Evolutionary conservation across 768 basidiomycete genomes (phyloP), one percentile per base, ranked within the genome.

Genomic region (Artomyces pyxidatus): DNA sequence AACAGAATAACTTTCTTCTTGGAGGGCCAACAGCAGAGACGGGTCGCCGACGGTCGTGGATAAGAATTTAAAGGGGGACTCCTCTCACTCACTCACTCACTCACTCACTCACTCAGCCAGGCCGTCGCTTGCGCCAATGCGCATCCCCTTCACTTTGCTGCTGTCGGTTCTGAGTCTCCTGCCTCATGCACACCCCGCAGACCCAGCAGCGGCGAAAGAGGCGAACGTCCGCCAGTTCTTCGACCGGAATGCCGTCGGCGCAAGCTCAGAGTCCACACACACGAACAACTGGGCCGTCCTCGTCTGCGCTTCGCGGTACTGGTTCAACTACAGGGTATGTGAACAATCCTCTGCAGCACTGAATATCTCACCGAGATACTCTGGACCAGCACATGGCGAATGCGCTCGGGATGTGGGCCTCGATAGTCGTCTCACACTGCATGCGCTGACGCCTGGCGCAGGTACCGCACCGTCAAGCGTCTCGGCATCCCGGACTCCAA

Each of bases 221-320:
- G 26, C 27, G 9, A 45, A 32, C n/a, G 52, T 49, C 10, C 37
- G 43, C 10, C 28, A 47, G 37, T 46, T 51, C 30, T 47, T 51
- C 19, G 45, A 38, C 17, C 30, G 42, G 21, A 42, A 46, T 55
- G 50, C 48, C 4, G 32, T 43, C 6, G 35, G 43, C 16, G 39
- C 25, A 9, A 16, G 47, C 14, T 54, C 53, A 10, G 53, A 55
- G 47, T 50, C 48, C 0, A 63, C 69, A 6, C 92, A 96, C 62
- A 96, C 95, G 6, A 99, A 98, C 62, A 98, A 98, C 64, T 99
- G 96, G 96, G 96, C 96, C 2, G 94, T 99, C 5, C 72, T 98
- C 28, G 94, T 98, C 4, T 94, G 88, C 59, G 77, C 96, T 1
- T 96, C 93, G 5, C 65, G 94, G 49, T 95, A 94, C 64, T 97